Percentiles rank a stretch among this genome's conserved stretches.
Evolutionary conservation across 2,329 filamentous ascomycete species (phyloP).

Genomic region (Diaporthe sp.): DNA sequence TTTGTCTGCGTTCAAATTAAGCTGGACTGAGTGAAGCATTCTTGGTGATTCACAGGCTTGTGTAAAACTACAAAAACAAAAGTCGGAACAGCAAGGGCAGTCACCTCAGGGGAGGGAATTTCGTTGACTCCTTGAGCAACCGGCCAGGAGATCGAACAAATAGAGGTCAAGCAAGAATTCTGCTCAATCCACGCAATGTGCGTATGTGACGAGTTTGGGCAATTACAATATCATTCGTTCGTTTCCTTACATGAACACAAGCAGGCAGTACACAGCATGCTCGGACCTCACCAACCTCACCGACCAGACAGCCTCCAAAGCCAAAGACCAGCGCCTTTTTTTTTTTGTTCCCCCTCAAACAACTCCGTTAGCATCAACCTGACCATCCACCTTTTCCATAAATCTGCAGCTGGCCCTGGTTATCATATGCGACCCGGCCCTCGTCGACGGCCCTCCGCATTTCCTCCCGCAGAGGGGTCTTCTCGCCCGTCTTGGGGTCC

Average conservation of each 20-base stretch:
- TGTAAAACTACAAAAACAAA: no score
- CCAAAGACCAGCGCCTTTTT: slow-evolving; percentile 16
- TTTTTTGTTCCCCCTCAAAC: slow-evolving; percentile 18
- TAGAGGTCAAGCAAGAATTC: no score
- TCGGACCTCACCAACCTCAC: not conserved
- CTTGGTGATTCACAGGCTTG: not conserved
- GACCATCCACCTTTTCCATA: slow-evolving; percentile 44
- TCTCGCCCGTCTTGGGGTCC: slow-evolving; percentile 80
- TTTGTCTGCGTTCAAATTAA: not conserved
- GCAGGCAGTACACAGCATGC: slow-evolving; percentile 12
- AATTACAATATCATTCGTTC: slow-evolving; percentile 30
- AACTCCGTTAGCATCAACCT: not conserved
- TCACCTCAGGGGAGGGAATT: not conserved
- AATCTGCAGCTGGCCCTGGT: slow-evolving; percentile 63
- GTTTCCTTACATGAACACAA: slow-evolving; percentile 19
- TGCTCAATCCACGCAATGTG: not conserved
- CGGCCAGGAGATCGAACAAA: not conserved
- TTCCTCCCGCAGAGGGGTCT: slow-evolving; percentile 64
- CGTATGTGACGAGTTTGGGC: not conserved
- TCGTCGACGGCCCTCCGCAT: slow-evolving; percentile 70
- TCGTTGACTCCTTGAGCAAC: not conserved
- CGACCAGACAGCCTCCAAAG: not conserved
- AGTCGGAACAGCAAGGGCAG: not conserved
- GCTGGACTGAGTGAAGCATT: not conserved
- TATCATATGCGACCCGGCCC: slow-evolving; percentile 69